Percentiles rank a stretch among this genome's conserved stretches.
Conservation (phyloP, 352 stramenopile species). For the Saprolegnia diclina region DNA sequence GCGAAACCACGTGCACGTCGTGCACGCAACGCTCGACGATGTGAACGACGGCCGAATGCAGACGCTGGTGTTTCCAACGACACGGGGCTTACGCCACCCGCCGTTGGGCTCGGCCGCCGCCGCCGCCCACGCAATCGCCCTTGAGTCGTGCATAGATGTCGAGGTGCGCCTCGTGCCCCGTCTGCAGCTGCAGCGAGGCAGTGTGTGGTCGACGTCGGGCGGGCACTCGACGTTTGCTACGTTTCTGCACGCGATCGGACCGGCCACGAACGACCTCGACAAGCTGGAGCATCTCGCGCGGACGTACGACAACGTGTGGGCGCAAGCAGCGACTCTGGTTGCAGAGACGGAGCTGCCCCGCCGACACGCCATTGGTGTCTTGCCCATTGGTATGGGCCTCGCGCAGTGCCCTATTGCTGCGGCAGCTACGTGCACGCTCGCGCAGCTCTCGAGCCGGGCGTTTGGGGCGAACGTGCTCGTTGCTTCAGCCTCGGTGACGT, state of each 20-base stretch:
- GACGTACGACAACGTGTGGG: slow-evolving; percentile 1
- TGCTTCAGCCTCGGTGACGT: background rate
- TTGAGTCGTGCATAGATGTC: background rate
- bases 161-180: no score
- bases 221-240: background rate
- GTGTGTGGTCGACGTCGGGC: background rate
- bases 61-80: background rate
- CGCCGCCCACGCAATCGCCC: background rate
- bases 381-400: slow-evolving; percentile 8
- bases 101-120: background rate
- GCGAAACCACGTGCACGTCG: background rate
- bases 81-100: background rate
- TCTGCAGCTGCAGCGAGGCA: background rate
- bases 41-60: background rate
- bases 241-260: background rate
- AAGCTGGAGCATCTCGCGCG: background rate
- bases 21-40: background rate
- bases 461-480: background rate
- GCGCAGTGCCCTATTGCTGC: background rate
- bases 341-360: background rate
- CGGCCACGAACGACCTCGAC: background rate
- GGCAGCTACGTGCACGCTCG: background rate
- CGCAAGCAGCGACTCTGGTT: background rate
- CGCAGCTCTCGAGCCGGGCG: background rate
- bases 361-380: background rate